Conservation (phyloP, 139 green algal species). For the Chlorella ohadii region DNA sequence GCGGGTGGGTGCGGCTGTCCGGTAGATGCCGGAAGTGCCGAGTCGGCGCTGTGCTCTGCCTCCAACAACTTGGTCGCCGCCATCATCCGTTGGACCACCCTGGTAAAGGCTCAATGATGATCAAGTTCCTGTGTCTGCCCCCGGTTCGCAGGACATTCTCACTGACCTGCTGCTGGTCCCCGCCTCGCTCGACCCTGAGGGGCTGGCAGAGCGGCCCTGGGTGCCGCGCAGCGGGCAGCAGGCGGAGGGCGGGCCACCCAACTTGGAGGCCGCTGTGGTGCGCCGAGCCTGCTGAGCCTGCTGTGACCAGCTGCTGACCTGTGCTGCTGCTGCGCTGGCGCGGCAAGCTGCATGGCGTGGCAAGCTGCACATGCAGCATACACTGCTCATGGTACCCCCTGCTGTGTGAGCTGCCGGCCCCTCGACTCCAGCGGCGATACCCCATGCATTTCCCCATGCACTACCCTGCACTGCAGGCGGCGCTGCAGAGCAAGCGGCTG, state of each 20-base stretch:
- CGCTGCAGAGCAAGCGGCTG: constrained; percentile 13
- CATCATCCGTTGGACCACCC: too few relatives aligned
- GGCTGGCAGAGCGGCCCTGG: constrained; percentile 13
- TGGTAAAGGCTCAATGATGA: too few relatives aligned
- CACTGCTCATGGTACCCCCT: too few relatives aligned
- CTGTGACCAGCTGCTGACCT: background rate
- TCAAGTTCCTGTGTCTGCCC: too few relatives aligned
- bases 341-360: background rate
- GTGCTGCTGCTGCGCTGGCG: background rate
- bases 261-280: constrained; percentile 19
- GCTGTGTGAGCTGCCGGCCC: too few relatives aligned
- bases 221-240: background rate
- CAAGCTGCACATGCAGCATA: too few relatives aligned
- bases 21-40: too few relatives aligned
- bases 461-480: background rate
- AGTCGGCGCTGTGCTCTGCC: too few relatives aligned
- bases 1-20: background rate
- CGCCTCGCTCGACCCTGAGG: constrained; percentile 61
- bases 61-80: too few relatives aligned
- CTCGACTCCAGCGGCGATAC: too few relatives aligned
- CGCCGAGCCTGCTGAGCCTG: background rate
- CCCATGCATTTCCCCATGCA: too few relatives aligned
- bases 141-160: constrained; percentile 61
- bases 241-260: background rate
- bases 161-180: constrained; percentile 79